Evolutionary conservation across 2,329 filamentous ascomycete genomes (phyloP).

Genomic region (Fusarium irregulare): DNA sequence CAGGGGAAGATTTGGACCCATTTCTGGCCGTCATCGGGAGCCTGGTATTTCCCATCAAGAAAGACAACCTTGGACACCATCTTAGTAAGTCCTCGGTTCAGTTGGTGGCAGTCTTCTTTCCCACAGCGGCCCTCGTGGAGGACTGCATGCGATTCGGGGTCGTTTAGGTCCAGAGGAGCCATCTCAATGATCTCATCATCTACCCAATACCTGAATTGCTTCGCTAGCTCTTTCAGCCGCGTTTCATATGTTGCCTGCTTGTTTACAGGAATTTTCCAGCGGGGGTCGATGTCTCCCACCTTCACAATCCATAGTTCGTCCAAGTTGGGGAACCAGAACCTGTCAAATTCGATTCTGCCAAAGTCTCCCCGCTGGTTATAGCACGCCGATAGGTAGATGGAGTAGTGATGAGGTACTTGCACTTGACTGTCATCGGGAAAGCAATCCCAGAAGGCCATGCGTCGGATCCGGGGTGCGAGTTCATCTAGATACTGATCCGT

Average conservation of each 20-base stretch:
- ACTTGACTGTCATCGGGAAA: conserved; percentile 54
- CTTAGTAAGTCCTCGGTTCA: conserved; percentile 51
- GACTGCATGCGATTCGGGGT: conserved; percentile 51
- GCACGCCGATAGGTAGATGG: conserved; percentile 50
- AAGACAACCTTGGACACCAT: conserved; percentile 55
- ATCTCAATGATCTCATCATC: conserved; percentile 54
- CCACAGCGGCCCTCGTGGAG: conserved; percentile 52
- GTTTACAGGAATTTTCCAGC: conserved; percentile 52
- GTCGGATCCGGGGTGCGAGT: conserved; percentile 50
- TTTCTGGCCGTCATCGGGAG: conserved; percentile 37
- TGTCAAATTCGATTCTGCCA: conserved; percentile 52
- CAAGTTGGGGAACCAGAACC: conserved; percentile 55
- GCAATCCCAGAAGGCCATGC: conserved; percentile 55
- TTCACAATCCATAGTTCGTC: conserved; percentile 55
- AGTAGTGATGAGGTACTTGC: conserved; percentile 50
- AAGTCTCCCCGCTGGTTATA: conserved; percentile 47
- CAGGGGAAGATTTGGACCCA: conserved; percentile 52
- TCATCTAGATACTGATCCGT: conserved; percentile 49
- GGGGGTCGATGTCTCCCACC: conserved; percentile 52
- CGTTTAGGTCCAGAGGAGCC: conserved; percentile 50
- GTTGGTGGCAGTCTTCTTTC: conserved; percentile 50
- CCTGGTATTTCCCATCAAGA: conserved; percentile 50
- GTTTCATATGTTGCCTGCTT: conserved; percentile 45
- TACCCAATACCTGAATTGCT: conserved; percentile 55
- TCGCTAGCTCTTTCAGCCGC: conserved; percentile 49